A percentile compares a stretch with the other conserved stretches of the same genome.
phyloP scores from a whole-genome alignment of 2,329 filamentous ascomycete genomes.

The Ceratocystis lukuohia region DNA sequence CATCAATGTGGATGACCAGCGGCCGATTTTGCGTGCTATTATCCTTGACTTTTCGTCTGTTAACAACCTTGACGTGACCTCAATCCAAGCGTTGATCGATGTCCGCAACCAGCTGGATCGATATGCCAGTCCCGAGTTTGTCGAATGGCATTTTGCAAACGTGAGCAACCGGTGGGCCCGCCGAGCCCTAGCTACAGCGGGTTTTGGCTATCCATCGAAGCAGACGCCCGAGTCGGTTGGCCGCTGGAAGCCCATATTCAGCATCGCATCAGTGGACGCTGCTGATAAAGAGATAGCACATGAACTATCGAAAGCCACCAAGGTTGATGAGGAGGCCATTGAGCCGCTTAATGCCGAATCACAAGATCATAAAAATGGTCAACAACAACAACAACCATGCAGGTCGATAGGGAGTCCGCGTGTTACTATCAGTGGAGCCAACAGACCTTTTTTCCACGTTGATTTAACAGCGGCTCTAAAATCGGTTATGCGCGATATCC shows the following conservation, averaged over 20 bases:
- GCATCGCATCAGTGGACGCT: conserved; percentile 24
- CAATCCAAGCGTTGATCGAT: conserved; percentile 43
- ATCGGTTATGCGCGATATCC: conserved; percentile 23
- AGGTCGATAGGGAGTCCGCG: neutral
- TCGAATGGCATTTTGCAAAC: conserved; percentile 42
- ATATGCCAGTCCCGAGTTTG: conserved; percentile 35
- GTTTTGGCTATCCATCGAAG: conserved; percentile 37
- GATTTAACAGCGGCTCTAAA: conserved; percentile 34
- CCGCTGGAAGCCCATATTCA: conserved; percentile 28
- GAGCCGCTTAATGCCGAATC: conserved; percentile 9
- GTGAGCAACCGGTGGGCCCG: conserved; percentile 44
- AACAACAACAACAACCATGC: neutral
- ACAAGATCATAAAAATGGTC: conserved; percentile 21
- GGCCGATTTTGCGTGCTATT: conserved; percentile 39
- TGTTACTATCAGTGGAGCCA: conserved; percentile 29
- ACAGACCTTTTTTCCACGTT: conserved; percentile 37
- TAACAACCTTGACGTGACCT: conserved; percentile 44
- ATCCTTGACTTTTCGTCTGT: conserved; percentile 46
- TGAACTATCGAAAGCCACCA: neutral
- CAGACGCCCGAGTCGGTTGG: conserved; percentile 24
- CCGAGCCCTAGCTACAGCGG: conserved; percentile 40
- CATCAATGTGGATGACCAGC: conserved; percentile 26
- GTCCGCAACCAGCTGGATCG: conserved; percentile 40
- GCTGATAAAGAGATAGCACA: conserved; percentile 9
- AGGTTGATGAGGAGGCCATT: conserved; percentile 12